These are phyloP conservation scores for Myrmaecium sp. DNA, from an alignment of 2,329 filamentous ascomycete genomes.

Conservation along the genomic window DNA sequence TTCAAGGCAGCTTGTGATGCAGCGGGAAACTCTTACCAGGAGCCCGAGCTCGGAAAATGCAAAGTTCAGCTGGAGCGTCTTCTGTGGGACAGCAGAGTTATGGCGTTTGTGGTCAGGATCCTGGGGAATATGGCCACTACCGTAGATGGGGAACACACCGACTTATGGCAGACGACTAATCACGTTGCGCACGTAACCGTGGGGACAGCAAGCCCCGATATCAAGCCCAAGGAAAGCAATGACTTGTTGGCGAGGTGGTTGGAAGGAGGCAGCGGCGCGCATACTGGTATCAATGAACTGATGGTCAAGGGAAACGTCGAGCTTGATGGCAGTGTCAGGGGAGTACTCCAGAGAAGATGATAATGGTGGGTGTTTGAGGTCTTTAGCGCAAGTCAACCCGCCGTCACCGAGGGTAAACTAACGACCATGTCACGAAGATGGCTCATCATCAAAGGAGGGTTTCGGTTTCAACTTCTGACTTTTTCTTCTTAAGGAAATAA, in stretches of 20 bases:
- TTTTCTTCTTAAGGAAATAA: no score
- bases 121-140: constrained; percentile 9
- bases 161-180: constrained; percentile 50
- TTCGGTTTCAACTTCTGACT: no score
- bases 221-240: constrained; percentile 95
- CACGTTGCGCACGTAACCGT: constrained; percentile 73
- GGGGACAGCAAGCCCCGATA: constrained; percentile 53
- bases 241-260: constrained; percentile 64
- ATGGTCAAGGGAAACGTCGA: constrained; percentile 37
- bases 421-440: no score
- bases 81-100: constrained; percentile 72
- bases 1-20: constrained; percentile 16
- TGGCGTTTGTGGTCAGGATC: constrained; percentile 71
- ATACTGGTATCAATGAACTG: constrained; percentile 37
- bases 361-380: no score
- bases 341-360: constrained; percentile 16
- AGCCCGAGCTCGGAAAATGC: constrained; percentile 44
- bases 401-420: no score
- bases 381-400: no score
- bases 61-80: constrained; percentile 47
- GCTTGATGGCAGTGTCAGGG: constrained; percentile 37
- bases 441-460: no score
- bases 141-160: constrained; percentile 25
- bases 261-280: constrained; percentile 34
- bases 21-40: constrained; percentile 17